phyloP scores from a whole-genome alignment of 768 basidiomycete species.

The Leucocoprinus sp. region DNA sequence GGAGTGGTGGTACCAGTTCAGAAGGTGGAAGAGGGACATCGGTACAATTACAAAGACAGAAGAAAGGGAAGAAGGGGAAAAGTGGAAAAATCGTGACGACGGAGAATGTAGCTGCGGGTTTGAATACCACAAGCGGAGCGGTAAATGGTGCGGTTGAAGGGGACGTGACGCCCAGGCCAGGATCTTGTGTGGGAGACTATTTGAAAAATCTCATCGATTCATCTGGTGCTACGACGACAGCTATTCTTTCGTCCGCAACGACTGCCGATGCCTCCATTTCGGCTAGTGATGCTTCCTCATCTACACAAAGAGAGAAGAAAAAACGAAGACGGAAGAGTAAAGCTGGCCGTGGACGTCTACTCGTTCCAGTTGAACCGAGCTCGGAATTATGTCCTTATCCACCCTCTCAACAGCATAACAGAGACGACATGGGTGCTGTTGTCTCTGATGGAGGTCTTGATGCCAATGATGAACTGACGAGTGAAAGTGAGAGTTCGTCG shows the following conservation, averaged over 20 bases:
- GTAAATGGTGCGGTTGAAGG: neutral
- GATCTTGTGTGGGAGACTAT: slow-evolving; percentile 6
- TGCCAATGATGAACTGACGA: neutral
- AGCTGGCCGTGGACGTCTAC: slow-evolving; percentile 25
- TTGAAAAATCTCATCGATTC: slow-evolving; percentile 1
- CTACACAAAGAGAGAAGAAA: no score
- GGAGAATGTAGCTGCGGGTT: neutral
- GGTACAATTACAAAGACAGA: no score
- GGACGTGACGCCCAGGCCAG: slow-evolving; percentile 16
- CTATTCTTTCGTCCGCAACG: neutral
- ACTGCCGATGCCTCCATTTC: neutral
- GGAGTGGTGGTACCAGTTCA: neutral
- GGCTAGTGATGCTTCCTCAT: no score
- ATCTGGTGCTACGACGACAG: neutral
- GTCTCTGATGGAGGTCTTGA: no score
- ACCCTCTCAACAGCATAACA: slow-evolving; percentile 33
- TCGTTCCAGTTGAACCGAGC: slow-evolving; percentile 56
- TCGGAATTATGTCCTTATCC: slow-evolving; percentile 70
- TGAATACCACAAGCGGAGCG: neutral
- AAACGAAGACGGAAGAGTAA: slow-evolving; percentile 10
- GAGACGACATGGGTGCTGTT: no score
- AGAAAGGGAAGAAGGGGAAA: neutral
- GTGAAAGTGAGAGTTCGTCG: neutral
- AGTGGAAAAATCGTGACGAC: neutral
- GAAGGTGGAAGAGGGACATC: neutral